Base-by-base conservation (phyloP, 2,329 filamentous ascomycete species). In the Hypomyces perniciosus region DNA sequence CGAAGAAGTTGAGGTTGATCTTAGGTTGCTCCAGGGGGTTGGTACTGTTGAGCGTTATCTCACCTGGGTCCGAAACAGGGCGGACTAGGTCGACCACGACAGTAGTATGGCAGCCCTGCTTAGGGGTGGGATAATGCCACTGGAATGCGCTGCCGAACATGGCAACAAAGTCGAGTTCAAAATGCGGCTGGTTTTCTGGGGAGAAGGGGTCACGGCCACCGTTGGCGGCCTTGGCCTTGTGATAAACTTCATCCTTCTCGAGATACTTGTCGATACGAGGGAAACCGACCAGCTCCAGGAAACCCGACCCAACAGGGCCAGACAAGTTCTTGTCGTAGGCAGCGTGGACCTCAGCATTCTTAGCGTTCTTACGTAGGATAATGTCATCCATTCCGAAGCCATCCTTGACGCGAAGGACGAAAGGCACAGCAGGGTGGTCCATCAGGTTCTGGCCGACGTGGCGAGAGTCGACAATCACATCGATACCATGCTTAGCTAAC, bases 381-480 rank as follows among this genome's bases (percentile, higher is more conserved):
- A 70, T 58, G 41, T 71, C 57, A 40, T 75, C 72, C 5, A 74
- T 60, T 20, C 66, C 65, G 50, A 62, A 66, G 35, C 68, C 65
- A 43, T 75, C 67, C 55, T 71, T 68, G 58, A 74, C 59, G 8
- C 72, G 67, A 42, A 76, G 75, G 10, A 78, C 69, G 46, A 77
- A 69, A 1, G 73, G 71, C 30, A 81, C 71, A 53, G 77, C 77
- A 40, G 78, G 78, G 42, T 83, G 81, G 60, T 87, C 83, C 52
- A 83, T 71, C 4, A 87, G 71, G 65, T 86, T 83, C 51, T 75
- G 77, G 5, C 84, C 84, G 3, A 88, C 82, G 41, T 83, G 80
- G 1, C 78, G 77, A 0, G 80, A 76, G 54, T 85, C 73, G 4
- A 75, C 69, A 13, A 83, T 56, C 1, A 79, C 66, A 2, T 71